phyloP scores from a whole-genome alignment of 352 stramenopile species.

The Phytophthora megakarya region DNA sequence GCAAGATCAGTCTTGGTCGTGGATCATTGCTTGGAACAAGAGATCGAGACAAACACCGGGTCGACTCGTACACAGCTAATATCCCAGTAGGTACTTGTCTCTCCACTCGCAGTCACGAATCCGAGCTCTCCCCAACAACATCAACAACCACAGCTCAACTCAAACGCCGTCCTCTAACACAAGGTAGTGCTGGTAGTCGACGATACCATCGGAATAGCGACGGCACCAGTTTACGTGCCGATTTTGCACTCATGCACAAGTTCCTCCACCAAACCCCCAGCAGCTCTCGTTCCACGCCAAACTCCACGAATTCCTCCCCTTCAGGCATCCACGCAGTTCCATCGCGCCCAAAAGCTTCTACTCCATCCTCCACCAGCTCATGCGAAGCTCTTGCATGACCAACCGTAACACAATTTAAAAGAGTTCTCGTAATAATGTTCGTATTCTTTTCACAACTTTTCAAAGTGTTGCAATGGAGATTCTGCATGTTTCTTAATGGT shows the following conservation, averaged over 20 bases:
- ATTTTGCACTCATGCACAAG: constrained; percentile 74
- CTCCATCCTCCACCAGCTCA: constrained; percentile 20
- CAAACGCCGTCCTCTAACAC: constrained; percentile 53
- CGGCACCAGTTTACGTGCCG: constrained; percentile 29
- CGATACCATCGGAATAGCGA: constrained; percentile 41
- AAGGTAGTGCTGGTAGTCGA: constrained; percentile 43
- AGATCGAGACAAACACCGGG: constrained; percentile 25
- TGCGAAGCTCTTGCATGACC: constrained; percentile 31
- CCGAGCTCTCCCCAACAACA: constrained; percentile 26
- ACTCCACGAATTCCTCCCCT: neutral
- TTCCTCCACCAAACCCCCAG: constrained; percentile 61
- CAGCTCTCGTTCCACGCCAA: constrained; percentile 10
- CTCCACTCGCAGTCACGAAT: constrained; percentile 29
- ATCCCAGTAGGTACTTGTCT: constrained; percentile 18
- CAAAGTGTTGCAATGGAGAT: constrained; percentile 48
- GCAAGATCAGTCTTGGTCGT: constrained; percentile 60
- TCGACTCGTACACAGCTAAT: constrained; percentile 6
- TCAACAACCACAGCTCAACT: constrained; percentile 30
- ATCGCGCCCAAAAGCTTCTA: constrained; percentile 29
- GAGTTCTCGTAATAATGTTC: neutral
- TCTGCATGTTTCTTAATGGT: constrained; percentile 43
- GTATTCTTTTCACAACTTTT: constrained; percentile 32
- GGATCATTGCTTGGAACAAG: constrained; percentile 63
- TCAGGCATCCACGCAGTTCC: constrained; percentile 8
- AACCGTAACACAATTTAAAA: constrained; percentile 11